These are phyloP conservation scores for Xylaria grammica DNA, from an alignment of 495 filamentous ascomycete species.

Conservation along the genomic window DNA sequence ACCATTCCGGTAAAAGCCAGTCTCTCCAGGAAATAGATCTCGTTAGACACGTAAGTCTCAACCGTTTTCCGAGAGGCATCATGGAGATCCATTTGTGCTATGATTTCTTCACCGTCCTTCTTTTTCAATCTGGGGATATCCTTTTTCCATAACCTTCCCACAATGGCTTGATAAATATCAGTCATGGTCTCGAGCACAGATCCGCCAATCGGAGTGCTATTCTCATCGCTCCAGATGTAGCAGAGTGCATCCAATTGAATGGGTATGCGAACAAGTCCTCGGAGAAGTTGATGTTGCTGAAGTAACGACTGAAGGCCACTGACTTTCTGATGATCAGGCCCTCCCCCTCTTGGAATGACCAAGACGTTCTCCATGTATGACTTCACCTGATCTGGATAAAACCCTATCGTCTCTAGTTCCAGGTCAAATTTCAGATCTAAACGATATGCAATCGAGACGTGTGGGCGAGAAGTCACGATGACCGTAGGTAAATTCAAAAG, in stretches of 20 bases:
- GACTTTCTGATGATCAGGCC: constrained; percentile 6
- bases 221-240: constrained; percentile 34
- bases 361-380: constrained; percentile 24
- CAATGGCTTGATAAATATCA: constrained; percentile 10
- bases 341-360: too few species aligned
- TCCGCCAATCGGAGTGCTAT: neutral
- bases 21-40: neutral
- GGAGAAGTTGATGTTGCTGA: constrained; percentile 32
- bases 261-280: constrained; percentile 43
- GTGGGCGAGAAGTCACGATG: constrained; percentile 20
- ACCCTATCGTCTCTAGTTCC: constrained; percentile 34
- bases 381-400: constrained; percentile 34
- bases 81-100: neutral
- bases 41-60: neutral
- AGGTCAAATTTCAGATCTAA: constrained; percentile 15
- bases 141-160: constrained; percentile 11
- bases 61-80: neutral
- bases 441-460: constrained; percentile 6
- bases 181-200: constrained; percentile 8
- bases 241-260: constrained; percentile 48
- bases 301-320: constrained; percentile 37
- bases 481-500: too few species aligned
- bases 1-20: neutral
- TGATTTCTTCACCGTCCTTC: neutral
- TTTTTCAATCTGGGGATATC: constrained; percentile 9